Conservation (phyloP, 345 rosid species). For the Corymbia maculata region DNA sequence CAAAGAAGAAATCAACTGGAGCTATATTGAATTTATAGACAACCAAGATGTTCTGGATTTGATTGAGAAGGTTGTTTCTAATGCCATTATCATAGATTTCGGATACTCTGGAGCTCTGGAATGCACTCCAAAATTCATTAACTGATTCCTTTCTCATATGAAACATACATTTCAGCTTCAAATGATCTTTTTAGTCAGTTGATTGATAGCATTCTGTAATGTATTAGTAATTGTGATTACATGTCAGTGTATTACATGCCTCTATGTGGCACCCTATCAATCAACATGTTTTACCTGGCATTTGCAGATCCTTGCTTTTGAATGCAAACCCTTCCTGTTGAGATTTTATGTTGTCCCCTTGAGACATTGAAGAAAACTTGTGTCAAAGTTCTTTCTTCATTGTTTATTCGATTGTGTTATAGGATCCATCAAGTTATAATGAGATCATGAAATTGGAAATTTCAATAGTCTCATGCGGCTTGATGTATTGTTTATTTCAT, state of each 20-base stretch:
- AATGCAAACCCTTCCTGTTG: background rate
- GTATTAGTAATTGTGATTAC: background rate
- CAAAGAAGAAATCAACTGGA: constrained; percentile 97
- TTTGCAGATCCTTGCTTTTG: background rate
- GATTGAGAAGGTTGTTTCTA: constrained; percentile 79
- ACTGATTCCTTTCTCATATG: background rate
- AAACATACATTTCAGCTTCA: background rate
- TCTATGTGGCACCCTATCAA: background rate
- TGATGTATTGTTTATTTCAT: background rate
- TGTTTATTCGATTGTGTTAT: background rate
- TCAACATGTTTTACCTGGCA: background rate
- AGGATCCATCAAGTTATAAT: background rate
- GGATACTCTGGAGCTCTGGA: background rate
- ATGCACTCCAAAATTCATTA: background rate
- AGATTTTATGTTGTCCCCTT: background rate
- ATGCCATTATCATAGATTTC: background rate
- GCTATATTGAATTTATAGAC: constrained; percentile 96
- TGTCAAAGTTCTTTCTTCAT: background rate
- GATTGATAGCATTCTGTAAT: background rate
- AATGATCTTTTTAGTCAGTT: background rate
- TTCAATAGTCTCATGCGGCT: background rate
- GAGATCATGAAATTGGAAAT: background rate
- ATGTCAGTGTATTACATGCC: background rate
- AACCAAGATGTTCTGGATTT: constrained; percentile 97
- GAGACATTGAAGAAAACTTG: background rate